Base-by-base conservation (phyloP, 2,329 filamentous ascomycete species). In the Cordyceps farinosa region DNA sequence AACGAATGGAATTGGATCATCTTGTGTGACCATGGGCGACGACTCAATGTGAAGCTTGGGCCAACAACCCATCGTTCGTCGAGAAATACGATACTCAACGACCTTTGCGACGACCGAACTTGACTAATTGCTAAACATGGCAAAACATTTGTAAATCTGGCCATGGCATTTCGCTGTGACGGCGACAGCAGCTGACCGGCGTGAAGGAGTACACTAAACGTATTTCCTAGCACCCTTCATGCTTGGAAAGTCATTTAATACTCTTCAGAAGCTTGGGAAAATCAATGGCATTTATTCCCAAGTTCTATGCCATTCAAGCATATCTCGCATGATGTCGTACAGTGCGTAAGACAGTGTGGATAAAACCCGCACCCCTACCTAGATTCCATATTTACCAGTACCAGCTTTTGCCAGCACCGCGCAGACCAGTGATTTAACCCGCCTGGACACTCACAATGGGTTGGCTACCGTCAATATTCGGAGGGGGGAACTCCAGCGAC, bases 401-500 rank as follows among this genome's bases (percentile, higher is more conserved):
- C 7, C 30, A 27, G 13, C 38, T 17, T 63, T 55, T 64, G 56
- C 64, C 59, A 55, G 30, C 27, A 40, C 59, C 54, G 47, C 15
- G 40, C 2, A 29, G 5, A 22, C 32, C 27, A 17, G 27, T 17
- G 10, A 27, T 47, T 22, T 34, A 52, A 32, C n/a, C 32, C 27
- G 40, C 45, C 34, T n/a, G 27, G 42, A 61, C 62, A 29, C 32
- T 64, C 65, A 66, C 67, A 64, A 87, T 87, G 84, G 84, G 84
- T 68, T 87, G 83, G 83, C 76, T 85, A 69, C 79, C 82, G 67
- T 81, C 80, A 64, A 77, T 85, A 65, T 82, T 84, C 66, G 74
- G 82, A 69, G 77, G 80, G 67, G 74, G 76, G 61, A 78, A 74
- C 65, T 77, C 76, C 66, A 73, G 74, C 69, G 82, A 87, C 66